These are phyloP conservation scores for Samsoniella hepiali DNA, from an alignment of 2,329 filamentous ascomycete genomes.

Conservation along the genomic window DNA sequence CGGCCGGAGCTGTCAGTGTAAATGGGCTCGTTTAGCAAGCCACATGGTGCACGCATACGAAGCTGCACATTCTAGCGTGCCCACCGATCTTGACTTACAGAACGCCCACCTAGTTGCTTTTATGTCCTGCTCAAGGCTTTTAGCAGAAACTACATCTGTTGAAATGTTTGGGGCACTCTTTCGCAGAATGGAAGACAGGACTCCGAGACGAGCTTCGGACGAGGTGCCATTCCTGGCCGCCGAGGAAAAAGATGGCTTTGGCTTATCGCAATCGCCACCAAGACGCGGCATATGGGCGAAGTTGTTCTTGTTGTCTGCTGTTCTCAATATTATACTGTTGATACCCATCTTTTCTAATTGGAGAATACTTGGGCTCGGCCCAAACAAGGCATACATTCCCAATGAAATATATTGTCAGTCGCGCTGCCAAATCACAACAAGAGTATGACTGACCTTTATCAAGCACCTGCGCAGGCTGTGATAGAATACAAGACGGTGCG, in stretches of 20 bases:
- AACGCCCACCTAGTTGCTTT: neutral
- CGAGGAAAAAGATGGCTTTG: conserved; percentile 14
- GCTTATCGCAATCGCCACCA: neutral
- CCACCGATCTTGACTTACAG: neutral
- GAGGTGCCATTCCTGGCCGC: conserved; percentile 17
- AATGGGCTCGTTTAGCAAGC: neutral
- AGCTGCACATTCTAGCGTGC: neutral
- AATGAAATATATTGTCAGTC: conserved; percentile 33
- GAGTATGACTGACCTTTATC: neutral
- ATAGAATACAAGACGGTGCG: conserved; percentile 48
- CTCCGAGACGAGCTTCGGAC: neutral
- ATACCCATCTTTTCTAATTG: neutral
- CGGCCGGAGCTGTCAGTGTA: neutral
- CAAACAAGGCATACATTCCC: conserved; percentile 9
- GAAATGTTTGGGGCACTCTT: neutral
- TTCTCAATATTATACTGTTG: conserved; percentile 5
- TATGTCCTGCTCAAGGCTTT: neutral
- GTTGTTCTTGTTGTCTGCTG: neutral
- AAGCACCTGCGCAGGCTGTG: conserved; percentile 45
- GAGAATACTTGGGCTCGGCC: neutral
- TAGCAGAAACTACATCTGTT: neutral
- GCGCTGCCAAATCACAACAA: neutral
- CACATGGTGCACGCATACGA: neutral
- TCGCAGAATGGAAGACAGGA: neutral
- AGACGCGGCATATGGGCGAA: neutral